These are phyloP conservation scores for Thermomyces lanuginosus DNA, from an alignment of 2,329 filamentous ascomycete species.

Conservation along the genomic window DNA sequence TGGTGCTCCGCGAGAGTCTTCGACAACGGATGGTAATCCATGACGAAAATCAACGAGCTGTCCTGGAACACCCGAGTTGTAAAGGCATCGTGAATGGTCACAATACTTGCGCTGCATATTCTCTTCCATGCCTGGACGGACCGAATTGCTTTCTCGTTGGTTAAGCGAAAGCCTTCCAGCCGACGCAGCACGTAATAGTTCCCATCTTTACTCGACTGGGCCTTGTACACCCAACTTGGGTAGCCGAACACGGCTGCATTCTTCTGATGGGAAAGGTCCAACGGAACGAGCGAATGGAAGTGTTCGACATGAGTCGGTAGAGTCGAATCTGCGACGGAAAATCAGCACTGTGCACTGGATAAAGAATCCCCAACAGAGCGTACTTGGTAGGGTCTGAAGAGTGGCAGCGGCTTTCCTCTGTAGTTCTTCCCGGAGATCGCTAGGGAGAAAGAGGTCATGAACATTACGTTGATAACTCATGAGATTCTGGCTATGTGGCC, in stretches of 20 bases:
- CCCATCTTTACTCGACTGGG: constrained; percentile 73
- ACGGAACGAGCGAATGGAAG: constrained; percentile 79
- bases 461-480: constrained; percentile 70
- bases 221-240: constrained; percentile 90
- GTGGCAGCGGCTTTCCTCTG: constrained; percentile 78
- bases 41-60: constrained; percentile 84
- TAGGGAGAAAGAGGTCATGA: constrained; percentile 83
- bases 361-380: constrained; percentile 11
- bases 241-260: constrained; percentile 69
- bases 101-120: constrained; percentile 63
- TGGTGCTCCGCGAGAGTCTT: constrained; percentile 81
- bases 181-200: constrained; percentile 74
- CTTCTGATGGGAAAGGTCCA: constrained; percentile 69
- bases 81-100: constrained; percentile 80
- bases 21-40: constrained; percentile 79
- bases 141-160: constrained; percentile 75
- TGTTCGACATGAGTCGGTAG: constrained; percentile 63
- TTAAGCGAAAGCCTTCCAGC: constrained; percentile 75
- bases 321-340: constrained; percentile 46
- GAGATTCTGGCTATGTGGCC: constrained; percentile 65
- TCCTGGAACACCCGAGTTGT: constrained; percentile 87
- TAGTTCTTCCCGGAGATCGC: constrained; percentile 71
- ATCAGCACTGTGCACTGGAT: constrained; percentile 6
- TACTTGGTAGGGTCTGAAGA: constrained; percentile 67
- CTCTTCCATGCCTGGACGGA: constrained; percentile 80